A percentile compares a stretch with the other conserved stretches of the same genome.
phyloP scores from a whole-genome alignment of 2,329 filamentous ascomycete species.

The Aspergillus sp. region DNA sequence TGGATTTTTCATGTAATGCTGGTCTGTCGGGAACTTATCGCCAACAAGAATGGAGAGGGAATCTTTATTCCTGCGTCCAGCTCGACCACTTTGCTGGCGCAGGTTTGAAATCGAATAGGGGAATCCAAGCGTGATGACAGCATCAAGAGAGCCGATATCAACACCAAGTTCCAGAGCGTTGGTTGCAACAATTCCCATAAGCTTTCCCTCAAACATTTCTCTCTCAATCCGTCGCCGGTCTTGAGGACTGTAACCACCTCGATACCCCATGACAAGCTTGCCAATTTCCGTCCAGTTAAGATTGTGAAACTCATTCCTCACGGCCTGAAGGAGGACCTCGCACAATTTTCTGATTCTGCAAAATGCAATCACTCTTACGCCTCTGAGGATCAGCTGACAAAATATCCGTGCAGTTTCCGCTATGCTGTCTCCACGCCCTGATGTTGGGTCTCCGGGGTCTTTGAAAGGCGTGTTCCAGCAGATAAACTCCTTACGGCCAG shows the following conservation, averaged over 20 bases:
- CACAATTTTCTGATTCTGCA: conserved; percentile 84
- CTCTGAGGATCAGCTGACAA: conserved; percentile 80
- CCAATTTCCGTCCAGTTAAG: conserved; percentile 72
- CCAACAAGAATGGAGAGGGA: conserved; percentile 86
- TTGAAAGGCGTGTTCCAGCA: conserved; percentile 98
- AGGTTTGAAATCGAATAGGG: conserved; percentile 94
- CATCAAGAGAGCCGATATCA: conserved; percentile 90
- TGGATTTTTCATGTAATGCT: conserved; percentile 95
- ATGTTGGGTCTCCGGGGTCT: conserved; percentile 79
- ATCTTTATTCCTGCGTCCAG: conserved; percentile 87
- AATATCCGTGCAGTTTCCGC: conserved; percentile 86
- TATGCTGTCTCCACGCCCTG: conserved; percentile 77
- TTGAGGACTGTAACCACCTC: conserved; percentile 89
- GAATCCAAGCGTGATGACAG: conserved; percentile 89
- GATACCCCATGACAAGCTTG: conserved; percentile 85
- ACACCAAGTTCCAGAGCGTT: conserved; percentile 90
- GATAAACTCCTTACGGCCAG: conserved; percentile 87
- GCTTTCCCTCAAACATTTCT: conserved; percentile 95
- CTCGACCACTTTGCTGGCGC: conserved; percentile 88
- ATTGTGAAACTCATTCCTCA: conserved; percentile 69
- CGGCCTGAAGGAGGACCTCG: conserved; percentile 73
- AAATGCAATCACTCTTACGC: conserved; percentile 89
- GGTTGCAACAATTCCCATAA: conserved; percentile 90
- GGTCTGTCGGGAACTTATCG: conserved; percentile 84
- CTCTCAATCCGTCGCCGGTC: conserved; percentile 83